Conservation (phyloP, 768 basidiomycete genomes). For the Kwoniella heveanensis region DNA sequence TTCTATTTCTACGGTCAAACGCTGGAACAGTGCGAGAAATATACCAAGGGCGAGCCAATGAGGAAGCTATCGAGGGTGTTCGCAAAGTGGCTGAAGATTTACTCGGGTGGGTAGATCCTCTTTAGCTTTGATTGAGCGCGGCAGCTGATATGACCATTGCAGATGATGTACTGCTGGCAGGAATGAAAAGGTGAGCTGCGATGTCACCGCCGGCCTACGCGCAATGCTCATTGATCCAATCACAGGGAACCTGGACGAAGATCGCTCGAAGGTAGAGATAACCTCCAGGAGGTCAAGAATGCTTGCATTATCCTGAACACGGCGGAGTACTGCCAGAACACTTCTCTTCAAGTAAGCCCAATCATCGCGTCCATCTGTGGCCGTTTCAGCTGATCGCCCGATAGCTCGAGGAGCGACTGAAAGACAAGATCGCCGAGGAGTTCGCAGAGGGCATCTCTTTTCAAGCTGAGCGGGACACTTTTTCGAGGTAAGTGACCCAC, state of each 20-base stretch:
- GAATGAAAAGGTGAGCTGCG: constrained; percentile 71
- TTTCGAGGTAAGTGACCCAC: constrained; percentile 81
- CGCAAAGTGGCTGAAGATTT: constrained; percentile 91
- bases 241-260: constrained; percentile 60
- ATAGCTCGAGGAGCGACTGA: constrained; percentile 89
- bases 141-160: constrained; percentile 22
- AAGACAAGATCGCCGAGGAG: constrained; percentile 73
- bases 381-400: neutral
- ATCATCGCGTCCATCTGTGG: neutral
- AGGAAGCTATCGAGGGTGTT: constrained; percentile 79
- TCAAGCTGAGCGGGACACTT: constrained; percentile 82
- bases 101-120: constrained; percentile 67
- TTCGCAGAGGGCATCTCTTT: constrained; percentile 79
- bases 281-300: constrained; percentile 72
- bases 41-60: constrained; percentile 80
- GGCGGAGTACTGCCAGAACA: constrained; percentile 93
- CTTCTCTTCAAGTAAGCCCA: constrained; percentile 72
- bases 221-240: constrained; percentile 2
- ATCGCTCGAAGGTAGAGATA: constrained; percentile 78
- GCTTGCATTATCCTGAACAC: constrained; percentile 92
- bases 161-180: constrained; percentile 84
- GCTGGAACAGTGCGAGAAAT: constrained; percentile 87
- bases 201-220: too few species aligned
- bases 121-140: too few species aligned
- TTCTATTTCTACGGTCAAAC: constrained; percentile 98